These are phyloP conservation scores for Coleophoma eucalyptorum DNA, from an alignment of 2,329 filamentous ascomycete genomes.

Conservation along the genomic window DNA sequence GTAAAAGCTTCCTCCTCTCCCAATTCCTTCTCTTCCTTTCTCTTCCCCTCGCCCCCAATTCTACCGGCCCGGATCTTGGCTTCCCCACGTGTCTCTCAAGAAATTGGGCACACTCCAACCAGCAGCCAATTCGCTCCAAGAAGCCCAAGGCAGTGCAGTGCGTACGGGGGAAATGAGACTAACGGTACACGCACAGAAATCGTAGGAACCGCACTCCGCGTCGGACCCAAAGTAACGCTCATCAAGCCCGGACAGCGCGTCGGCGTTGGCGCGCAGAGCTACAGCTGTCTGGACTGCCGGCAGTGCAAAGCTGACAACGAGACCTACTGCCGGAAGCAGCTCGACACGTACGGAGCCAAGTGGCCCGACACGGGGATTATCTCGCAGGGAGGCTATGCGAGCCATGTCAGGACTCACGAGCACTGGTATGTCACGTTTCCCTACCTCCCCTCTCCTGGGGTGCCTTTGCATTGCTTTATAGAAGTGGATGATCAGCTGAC, in stretches of 20 bases:
- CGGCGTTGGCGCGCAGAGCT: constrained; percentile 50
- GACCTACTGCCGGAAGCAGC: constrained; percentile 47
- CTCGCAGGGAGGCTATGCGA: constrained; percentile 61
- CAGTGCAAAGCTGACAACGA: constrained; percentile 52
- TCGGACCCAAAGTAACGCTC: constrained; percentile 61
- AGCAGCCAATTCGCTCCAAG: no score
- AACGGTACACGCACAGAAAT: no score
- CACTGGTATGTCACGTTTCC: constrained; percentile 51
- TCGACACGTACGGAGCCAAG: constrained; percentile 44
- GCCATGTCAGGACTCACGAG: constrained; percentile 70
- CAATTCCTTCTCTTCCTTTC: no score
- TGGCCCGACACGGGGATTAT: constrained; percentile 58
- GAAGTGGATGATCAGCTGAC: no score
- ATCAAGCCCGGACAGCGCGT: constrained; percentile 50
- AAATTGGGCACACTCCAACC: no score
- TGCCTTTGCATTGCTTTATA: not conserved
- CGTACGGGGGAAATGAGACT: no score
- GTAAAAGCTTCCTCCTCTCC: constrained; percentile 18
- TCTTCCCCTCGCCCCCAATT: no score
- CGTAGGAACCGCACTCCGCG: constrained; percentile 63
- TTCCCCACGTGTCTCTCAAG: no score
- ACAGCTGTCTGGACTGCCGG: constrained; percentile 49
- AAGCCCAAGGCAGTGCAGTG: no score
- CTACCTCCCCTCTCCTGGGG: constrained; percentile 2
- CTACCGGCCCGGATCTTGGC: no score